Base-by-base conservation (phyloP, 2,329 filamentous ascomycete species). In the Harringtonia aguacate region DNA sequence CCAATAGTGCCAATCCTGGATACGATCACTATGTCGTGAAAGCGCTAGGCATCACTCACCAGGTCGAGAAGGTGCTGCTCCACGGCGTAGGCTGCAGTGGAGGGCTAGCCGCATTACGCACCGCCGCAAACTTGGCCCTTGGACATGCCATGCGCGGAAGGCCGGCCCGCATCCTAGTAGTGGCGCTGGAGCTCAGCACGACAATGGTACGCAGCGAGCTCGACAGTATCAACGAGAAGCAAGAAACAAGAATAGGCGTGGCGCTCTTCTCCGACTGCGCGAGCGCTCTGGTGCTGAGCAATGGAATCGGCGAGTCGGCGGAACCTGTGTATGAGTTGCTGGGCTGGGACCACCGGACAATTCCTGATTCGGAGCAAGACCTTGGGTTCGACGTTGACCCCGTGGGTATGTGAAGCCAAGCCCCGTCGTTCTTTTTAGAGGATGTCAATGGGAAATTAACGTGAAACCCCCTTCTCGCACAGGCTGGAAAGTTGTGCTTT, bases 251-350 rank as follows among this genome's bases (percentile, higher is more conserved):
- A 28, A 82, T 86, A 52, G 81, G 79, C 2, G 67, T 77, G 1
- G 75, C 73, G 14, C 61, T 86, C 3, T 86, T 86, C 57, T 83
- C 79, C 18, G 81, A 86, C 57, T 84, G 77, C 50, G 81, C 77
- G n/a, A 79, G 79, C 45, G 76, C 80, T 0, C 59, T 76, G 24
- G 64, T 86, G 2, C 55, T 86, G 29, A 79, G 76, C 54, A 86
- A 86, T 53, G 72, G 70, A 1, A 62, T 84, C 43, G 78, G 73
- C 2, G 63, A 61, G 27, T 51, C 58, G 2, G 56, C 58, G 7
- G 61, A 62, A 35, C 65, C 70, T 1, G 55, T 75, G 8, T 83
- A 81, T 53, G 72, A 80, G 24, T 58, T 85, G 21, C 62, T 82
- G 1, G 79, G 77, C 2, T 84, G 80, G 78, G 72, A 81, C 30